Percentiles rank a stretch among this genome's conserved stretches.
These are phyloP conservation scores for Penicillium tannophilum DNA, from an alignment of 495 filamentous ascomycete genomes.

Conservation along the genomic window DNA sequence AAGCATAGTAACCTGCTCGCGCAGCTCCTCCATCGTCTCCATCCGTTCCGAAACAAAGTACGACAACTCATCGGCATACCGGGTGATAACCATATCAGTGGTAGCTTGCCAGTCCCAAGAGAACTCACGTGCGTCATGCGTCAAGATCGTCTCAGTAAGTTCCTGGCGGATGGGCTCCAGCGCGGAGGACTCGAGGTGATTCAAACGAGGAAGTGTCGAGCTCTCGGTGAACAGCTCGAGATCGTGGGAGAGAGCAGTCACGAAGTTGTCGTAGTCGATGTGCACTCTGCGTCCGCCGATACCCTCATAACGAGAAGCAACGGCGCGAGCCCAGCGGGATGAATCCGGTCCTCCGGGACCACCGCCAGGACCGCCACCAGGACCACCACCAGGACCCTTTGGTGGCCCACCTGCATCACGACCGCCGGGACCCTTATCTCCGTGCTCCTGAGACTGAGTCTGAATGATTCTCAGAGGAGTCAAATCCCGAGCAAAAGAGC, in stretches of 20 bases:
- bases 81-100: constrained; percentile 60
- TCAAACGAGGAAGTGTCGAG: constrained; percentile 49
- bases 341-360: constrained; percentile 12
- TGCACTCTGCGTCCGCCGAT: constrained; percentile 55
- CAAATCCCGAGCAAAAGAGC: constrained; percentile 54
- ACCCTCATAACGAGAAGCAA: constrained; percentile 58
- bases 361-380: constrained; percentile 4
- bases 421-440: neutral
- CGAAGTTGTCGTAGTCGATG: constrained; percentile 64
- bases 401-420: constrained; percentile 18
- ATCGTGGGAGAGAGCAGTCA: constrained; percentile 58
- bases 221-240: constrained; percentile 51
- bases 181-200: constrained; percentile 33
- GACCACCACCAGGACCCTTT: constrained; percentile 10
- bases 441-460: constrained; percentile 19
- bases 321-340: constrained; percentile 37
- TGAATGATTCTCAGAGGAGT: constrained; percentile 32
- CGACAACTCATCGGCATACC: constrained; percentile 56
- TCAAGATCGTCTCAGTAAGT: constrained; percentile 40
- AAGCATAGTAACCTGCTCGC: constrained; percentile 46
- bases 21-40: constrained; percentile 33
- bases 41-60: constrained; percentile 46
- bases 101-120: constrained; percentile 61
- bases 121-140: constrained; percentile 18
- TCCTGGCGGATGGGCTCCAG: constrained; percentile 45